Evolutionary conservation across 225 moss, liverwort and hornwort species (phyloP).

Genomic region (Straminergon stramineum): DNA sequence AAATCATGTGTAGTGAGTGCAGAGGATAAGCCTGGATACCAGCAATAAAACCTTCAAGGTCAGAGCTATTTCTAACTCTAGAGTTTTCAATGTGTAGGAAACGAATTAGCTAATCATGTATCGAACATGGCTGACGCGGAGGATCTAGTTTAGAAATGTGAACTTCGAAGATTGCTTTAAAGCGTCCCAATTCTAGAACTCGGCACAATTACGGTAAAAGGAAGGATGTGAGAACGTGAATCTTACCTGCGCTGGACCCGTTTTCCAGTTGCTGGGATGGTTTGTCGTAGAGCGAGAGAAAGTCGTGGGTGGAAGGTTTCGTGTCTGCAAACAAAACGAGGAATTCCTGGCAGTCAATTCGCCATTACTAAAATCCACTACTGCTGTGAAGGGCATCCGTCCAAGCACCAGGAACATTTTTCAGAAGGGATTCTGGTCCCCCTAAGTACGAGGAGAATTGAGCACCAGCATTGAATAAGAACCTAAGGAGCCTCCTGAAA

Average conservation of each 20-base stretch:
- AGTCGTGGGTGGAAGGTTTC: conserved; percentile 61
- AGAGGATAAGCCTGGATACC: conserved; percentile 38
- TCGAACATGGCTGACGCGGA: background rate
- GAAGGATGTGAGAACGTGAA: background rate
- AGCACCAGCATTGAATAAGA: background rate
- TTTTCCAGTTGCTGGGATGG: conserved; percentile 34
- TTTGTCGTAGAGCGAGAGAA: conserved; percentile 55
- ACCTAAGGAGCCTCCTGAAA: background rate
- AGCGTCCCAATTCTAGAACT: background rate
- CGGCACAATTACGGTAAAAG: background rate
- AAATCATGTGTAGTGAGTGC: conserved; percentile 65
- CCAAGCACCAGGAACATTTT: background rate
- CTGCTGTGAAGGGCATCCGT: background rate
- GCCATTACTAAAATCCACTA: background rate
- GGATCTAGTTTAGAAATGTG: background rate
- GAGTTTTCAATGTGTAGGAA: background rate
- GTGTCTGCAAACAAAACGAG: conserved; percentile 9
- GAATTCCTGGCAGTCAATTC: background rate
- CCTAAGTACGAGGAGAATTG: background rate
- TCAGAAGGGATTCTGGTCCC: background rate
- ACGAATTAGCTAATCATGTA: background rate
- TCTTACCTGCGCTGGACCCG: conserved; percentile 23
- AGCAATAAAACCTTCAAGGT: background rate
- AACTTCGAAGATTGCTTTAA: background rate
- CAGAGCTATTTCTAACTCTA: background rate